phyloP scores from a whole-genome alignment of 306 rosid genomes.

The Glycyrrhiza uralensis region DNA sequence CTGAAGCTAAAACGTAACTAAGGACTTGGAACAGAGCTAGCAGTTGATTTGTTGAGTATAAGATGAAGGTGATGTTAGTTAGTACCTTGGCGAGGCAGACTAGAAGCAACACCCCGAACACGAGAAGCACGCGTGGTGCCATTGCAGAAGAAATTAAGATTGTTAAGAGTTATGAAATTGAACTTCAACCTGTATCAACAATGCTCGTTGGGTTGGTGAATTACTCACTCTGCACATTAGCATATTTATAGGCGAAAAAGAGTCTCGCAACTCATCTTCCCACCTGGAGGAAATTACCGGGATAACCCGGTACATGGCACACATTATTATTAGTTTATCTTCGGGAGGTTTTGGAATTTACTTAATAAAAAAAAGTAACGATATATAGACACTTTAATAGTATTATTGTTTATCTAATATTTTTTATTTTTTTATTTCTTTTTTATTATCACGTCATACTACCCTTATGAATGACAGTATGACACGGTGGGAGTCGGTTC shows the following conservation, averaged over 20 bases:
- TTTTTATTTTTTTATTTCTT: too few relatives aligned
- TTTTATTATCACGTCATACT: too few relatives aligned
- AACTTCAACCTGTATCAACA: background rate
- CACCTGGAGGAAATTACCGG: constrained; percentile 4
- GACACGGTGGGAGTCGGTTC: background rate
- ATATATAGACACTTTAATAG: too few relatives aligned
- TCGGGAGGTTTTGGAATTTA: background rate
- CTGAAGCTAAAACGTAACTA: too few relatives aligned
- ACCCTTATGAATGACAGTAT: too few relatives aligned
- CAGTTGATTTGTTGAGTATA: background rate
- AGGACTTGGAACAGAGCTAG: background rate
- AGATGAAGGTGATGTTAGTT: background rate
- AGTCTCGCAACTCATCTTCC: background rate
- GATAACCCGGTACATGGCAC: background rate
- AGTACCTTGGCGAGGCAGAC: constrained; percentile 33
- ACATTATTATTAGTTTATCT: background rate
- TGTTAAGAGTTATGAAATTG: background rate
- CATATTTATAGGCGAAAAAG: constrained; percentile 21
- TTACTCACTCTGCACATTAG: background rate
- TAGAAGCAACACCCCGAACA: constrained; percentile 29
- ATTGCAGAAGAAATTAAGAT: background rate
- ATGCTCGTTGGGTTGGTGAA: background rate
- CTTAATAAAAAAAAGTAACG: too few relatives aligned
- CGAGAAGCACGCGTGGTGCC: constrained; percentile 37
- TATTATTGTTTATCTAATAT: too few relatives aligned